A percentile compares a stretch with the other conserved stretches of the same genome.
Evolutionary conservation across 495 filamentous ascomycete species (phyloP).

Genomic region (Lasiosphaeria ovina): DNA sequence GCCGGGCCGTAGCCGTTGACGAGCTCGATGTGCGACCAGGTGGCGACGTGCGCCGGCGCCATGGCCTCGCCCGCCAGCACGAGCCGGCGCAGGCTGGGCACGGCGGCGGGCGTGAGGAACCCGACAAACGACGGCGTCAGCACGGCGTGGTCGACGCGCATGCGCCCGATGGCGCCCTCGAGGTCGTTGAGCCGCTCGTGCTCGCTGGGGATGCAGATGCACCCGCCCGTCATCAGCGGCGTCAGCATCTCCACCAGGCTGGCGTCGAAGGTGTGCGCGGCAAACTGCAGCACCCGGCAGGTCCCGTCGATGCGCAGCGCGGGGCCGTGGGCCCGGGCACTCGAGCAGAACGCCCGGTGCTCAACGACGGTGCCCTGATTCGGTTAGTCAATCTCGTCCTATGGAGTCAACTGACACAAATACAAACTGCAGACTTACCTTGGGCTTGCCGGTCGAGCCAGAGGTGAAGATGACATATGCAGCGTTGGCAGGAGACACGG

Average conservation of each 20-base stretch:
- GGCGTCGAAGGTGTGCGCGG: conserved; percentile 60
- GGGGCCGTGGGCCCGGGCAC: conserved; percentile 36
- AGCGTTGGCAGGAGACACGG: conserved; percentile 12
- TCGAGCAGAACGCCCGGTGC: conserved; percentile 38
- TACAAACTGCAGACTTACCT: conserved; percentile 1
- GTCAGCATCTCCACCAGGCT: conserved; percentile 56
- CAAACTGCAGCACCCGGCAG: conserved; percentile 55
- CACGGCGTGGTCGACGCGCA: conserved; percentile 50
- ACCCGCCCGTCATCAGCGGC: conserved; percentile 44
- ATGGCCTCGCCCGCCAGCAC: conserved; percentile 43
- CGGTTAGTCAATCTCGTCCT: neutral
- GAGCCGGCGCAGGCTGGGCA: conserved; percentile 41
- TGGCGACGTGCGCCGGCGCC: conserved; percentile 11
- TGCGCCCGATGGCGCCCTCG: conserved; percentile 33
- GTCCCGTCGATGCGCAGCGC: conserved; percentile 35
- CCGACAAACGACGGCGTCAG: conserved; percentile 49
- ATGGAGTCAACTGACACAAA: neutral
- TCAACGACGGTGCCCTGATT: conserved; percentile 39
- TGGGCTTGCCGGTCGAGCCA: conserved; percentile 59
- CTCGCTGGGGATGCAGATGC: conserved; percentile 35
- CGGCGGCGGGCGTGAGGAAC: conserved; percentile 37
- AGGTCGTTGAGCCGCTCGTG: conserved; percentile 27
- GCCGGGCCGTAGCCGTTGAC: conserved; percentile 36
- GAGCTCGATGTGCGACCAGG: conserved; percentile 26
- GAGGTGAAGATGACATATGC: conserved; percentile 59